A percentile compares a stretch with the other conserved stretches of the same genome.
phyloP scores from a whole-genome alignment of 345 rosid genomes.

The Acer campestre region DNA sequence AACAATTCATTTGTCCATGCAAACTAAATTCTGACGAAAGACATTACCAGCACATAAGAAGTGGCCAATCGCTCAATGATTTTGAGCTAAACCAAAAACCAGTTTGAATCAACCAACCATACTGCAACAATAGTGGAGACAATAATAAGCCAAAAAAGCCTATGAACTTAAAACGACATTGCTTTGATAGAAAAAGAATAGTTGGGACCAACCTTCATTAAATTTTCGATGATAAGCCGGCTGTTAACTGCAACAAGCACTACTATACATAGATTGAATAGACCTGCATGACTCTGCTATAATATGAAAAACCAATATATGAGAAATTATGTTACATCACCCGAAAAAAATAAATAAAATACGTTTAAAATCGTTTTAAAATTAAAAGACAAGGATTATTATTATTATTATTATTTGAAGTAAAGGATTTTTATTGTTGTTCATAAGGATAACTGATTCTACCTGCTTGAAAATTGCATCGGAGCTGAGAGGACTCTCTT shows the following conservation, averaged over 20 bases:
- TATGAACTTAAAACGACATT: not conserved
- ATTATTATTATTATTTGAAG: no score
- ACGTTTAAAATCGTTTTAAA: not conserved
- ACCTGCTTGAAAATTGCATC: conserved; percentile 87
- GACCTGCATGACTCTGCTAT: conserved; percentile 97
- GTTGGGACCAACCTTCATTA: conserved; percentile 74
- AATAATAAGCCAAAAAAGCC: not conserved
- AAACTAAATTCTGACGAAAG: not conserved
- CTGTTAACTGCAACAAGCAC: conserved; percentile 97
- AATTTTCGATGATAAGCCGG: conserved; percentile 91
- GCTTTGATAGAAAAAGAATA: not conserved
- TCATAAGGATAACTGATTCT: not conserved
- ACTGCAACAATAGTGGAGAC: conserved; percentile 50
- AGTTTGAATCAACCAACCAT: conserved; percentile 87
- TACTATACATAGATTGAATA: conserved; percentile 93
- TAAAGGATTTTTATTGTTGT: not conserved
- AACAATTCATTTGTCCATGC: conserved; percentile 3
- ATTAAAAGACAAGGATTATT: not conserved
- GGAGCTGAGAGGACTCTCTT: conserved; percentile 92
- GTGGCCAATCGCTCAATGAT: conserved; percentile 95
- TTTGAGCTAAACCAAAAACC: conserved; percentile 96
- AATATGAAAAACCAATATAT: not conserved
- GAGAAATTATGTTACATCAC: not conserved
- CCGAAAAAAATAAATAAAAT: not conserved
- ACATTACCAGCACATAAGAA: conserved; percentile 92